Conservation (phyloP, 2,329 filamentous ascomycete genomes). For the Fonsecaea nubica region DNA sequence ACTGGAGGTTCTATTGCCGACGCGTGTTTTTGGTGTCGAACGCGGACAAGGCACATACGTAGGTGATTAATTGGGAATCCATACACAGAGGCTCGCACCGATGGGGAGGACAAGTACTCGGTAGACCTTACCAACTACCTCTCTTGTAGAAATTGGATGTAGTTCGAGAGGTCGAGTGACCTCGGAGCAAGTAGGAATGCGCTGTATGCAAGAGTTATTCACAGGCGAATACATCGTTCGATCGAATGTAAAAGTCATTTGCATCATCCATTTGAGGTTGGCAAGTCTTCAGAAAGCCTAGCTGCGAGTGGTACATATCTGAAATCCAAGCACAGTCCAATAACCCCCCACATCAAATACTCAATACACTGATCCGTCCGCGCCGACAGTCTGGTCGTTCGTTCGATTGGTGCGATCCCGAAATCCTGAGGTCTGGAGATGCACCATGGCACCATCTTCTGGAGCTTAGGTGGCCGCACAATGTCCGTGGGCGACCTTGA, state of each 20-base stretch:
- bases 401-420: neutral
- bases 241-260: neutral
- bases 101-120: too few species aligned
- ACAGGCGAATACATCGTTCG: neutral
- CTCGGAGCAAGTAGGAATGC: neutral
- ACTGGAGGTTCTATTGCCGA: neutral
- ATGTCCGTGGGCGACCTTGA: neutral
- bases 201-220: neutral
- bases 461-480: neutral
- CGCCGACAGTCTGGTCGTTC: neutral
- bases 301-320: neutral
- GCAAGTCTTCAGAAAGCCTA: neutral
- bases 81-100: too few species aligned
- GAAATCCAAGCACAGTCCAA: neutral
- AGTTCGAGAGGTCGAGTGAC: too few species aligned
- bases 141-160: too few species aligned
- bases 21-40: neutral
- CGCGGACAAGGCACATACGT: neutral
- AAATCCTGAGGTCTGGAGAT: neutral
- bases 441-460: too few species aligned
- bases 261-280: neutral
- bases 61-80: too few species aligned
- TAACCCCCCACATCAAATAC: neutral
- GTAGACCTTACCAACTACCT: too few species aligned
- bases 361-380: neutral